phyloP scores from a whole-genome alignment of 2,329 filamentous ascomycete species.

The Claviceps sp. region DNA sequence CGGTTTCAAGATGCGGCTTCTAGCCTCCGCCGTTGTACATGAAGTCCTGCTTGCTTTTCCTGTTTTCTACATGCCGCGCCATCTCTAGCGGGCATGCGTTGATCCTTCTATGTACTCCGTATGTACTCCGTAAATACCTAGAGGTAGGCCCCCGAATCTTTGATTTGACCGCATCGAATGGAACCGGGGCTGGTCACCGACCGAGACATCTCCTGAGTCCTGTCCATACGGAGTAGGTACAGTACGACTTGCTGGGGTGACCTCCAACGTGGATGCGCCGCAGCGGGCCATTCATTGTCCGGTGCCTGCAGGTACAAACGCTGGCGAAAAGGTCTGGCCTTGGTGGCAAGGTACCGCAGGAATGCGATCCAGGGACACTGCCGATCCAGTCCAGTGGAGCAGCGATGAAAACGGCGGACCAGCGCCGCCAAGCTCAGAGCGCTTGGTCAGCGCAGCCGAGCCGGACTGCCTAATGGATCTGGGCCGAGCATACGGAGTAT shows the following conservation, averaged over 20 bases:
- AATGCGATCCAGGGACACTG: conserved; percentile 1
- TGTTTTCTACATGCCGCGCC: too few species aligned
- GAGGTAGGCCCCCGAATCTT: too few species aligned
- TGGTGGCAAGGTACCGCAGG: not conserved
- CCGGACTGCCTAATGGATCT: not conserved
- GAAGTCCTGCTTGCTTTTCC: too few species aligned
- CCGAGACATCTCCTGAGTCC: not conserved
- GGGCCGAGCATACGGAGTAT: too few species aligned
- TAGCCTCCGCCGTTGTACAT: too few species aligned
- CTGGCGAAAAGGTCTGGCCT: not conserved
- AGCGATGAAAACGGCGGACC: not conserved
- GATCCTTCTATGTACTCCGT: too few species aligned
- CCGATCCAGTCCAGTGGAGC: not conserved
- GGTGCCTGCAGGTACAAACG: conserved; percentile 7
- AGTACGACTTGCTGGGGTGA: not conserved
- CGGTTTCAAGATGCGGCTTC: too few species aligned
- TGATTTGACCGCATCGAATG: too few species aligned
- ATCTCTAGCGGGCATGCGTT: too few species aligned
- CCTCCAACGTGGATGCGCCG: conserved; percentile 3
- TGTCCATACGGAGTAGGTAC: too few species aligned
- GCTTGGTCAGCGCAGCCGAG: not conserved
- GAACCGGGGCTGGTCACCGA: too few species aligned
- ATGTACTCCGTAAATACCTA: too few species aligned
- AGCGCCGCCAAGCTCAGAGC: not conserved
- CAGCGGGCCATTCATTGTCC: conserved; percentile 2